phyloP scores from a whole-genome alignment of 257 asterid species.

The Hygrophila difformis region DNA sequence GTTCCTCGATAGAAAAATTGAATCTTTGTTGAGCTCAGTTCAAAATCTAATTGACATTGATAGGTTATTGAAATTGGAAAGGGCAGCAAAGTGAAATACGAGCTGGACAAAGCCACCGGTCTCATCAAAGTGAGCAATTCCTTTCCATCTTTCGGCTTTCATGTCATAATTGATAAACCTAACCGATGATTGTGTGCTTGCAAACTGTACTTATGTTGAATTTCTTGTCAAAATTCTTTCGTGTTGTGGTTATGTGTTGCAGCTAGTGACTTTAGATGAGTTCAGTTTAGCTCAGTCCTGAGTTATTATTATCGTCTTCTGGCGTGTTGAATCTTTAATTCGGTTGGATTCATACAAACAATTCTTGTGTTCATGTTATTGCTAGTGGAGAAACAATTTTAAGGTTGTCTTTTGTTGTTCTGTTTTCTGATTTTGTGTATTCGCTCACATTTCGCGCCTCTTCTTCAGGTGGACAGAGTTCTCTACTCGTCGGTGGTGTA shows the following conservation, averaged over 20 bases:
- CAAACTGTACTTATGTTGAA: background rate
- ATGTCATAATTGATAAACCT: conserved; percentile 2
- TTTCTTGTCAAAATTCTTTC: too few relatives aligned
- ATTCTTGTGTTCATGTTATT: background rate
- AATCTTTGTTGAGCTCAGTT: too few relatives aligned
- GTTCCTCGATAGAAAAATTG: too few relatives aligned
- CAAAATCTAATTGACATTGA: too few relatives aligned
- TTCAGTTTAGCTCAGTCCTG: background rate
- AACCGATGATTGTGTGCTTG: background rate
- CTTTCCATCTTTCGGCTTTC: background rate
- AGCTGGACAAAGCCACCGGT: conserved; percentile 86
- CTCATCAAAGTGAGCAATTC: conserved; percentile 59
- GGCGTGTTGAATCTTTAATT: background rate
- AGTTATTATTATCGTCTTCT: background rate
- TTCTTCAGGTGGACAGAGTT: conserved; percentile 65
- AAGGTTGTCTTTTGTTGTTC: too few relatives aligned
- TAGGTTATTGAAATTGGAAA: conserved; percentile 89
- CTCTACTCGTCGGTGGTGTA: conserved; percentile 92
- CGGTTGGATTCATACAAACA: background rate
- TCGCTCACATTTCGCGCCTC: too few relatives aligned
- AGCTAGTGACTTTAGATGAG: background rate
- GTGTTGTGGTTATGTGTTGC: background rate
- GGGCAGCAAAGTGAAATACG: conserved; percentile 91
- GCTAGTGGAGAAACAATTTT: too few relatives aligned
- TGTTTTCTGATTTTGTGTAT: too few relatives aligned